A percentile compares a stretch with the other conserved stretches of the same genome.
These are phyloP conservation scores for Solanum megistacrolobum DNA, from an alignment of 257 asterid genomes.

Conservation along the genomic window DNA sequence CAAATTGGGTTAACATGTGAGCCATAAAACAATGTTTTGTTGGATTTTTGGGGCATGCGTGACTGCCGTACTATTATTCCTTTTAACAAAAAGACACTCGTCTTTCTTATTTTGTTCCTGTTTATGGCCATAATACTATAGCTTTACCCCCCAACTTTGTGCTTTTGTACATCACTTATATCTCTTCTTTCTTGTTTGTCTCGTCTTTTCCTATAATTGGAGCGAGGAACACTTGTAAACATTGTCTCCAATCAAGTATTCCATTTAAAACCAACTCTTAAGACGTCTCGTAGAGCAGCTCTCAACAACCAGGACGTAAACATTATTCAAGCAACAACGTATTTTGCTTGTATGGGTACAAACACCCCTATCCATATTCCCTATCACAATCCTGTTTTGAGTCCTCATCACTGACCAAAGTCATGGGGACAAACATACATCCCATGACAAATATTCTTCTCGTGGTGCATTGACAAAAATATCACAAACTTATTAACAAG, in stretches of 20 bases:
- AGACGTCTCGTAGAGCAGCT: not conserved
- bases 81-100: not conserved
- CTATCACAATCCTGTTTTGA: not conserved
- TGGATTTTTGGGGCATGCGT: constrained; percentile 3
- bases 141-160: not conserved
- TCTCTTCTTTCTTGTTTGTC: not conserved
- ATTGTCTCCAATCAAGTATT: not conserved
- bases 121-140: not conserved
- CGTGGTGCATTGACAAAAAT: not conserved
- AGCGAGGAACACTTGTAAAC: not conserved
- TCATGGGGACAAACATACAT: not conserved
- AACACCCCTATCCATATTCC: not conserved
- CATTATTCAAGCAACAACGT: not conserved
- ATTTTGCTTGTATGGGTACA: not conserved
- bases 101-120: not conserved
- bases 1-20: constrained; percentile 6
- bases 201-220: not conserved
- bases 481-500: not conserved
- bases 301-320: not conserved
- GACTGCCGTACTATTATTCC: not conserved
- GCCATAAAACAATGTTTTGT: not conserved
- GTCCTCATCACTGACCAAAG: not conserved
- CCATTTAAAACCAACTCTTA: not conserved
- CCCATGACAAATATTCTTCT: not conserved
- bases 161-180: not conserved